Percentiles rank a stretch among this genome's conserved stretches.
Conservation (phyloP, 257 asterid species). For the Jacaranda copaia region DNA sequence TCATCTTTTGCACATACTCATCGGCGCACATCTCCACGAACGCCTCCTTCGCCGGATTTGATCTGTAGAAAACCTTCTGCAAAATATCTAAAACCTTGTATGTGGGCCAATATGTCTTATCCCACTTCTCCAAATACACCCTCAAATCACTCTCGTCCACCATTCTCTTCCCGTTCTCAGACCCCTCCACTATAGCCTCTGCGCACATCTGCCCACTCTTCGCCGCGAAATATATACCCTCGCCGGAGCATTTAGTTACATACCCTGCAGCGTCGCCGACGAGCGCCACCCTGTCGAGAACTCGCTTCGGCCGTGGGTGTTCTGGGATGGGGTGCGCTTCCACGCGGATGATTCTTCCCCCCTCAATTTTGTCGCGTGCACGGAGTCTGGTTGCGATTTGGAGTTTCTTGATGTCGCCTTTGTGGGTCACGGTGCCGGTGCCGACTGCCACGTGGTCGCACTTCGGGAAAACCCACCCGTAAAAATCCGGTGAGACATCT, state of each 20-base stretch:
- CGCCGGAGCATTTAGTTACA: constrained; percentile 91
- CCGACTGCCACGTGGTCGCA: constrained; percentile 98
- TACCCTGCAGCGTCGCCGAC: constrained; percentile 96
- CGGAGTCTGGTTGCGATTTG: constrained; percentile 80
- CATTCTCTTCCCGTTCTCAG: constrained; percentile 85
- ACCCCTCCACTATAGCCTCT: constrained; percentile 88
- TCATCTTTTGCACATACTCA: constrained; percentile 95
- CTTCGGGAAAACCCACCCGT: constrained; percentile 96
- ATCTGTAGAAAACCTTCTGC: constrained; percentile 90
- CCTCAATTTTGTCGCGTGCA: constrained; percentile 79
- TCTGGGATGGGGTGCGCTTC: constrained; percentile 96
- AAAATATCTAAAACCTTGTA: constrained; percentile 81
- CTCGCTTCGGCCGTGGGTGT: constrained; percentile 81
- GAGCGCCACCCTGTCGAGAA: constrained; percentile 73
- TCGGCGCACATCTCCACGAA: constrained; percentile 93
- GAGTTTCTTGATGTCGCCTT: constrained; percentile 81
- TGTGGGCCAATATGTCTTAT: constrained; percentile 90
- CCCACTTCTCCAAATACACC: constrained; percentile 88
- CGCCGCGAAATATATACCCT: constrained; percentile 90
- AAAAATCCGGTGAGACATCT: constrained; percentile 91
- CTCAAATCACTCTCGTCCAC: constrained; percentile 82
- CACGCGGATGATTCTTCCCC: constrained; percentile 81
- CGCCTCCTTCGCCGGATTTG: constrained; percentile 92
- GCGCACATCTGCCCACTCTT: constrained; percentile 96
- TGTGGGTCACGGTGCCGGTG: constrained; percentile 93